phyloP scores from a whole-genome alignment of 805 yeast species.

The Lachancea thermotolerans region DNA sequence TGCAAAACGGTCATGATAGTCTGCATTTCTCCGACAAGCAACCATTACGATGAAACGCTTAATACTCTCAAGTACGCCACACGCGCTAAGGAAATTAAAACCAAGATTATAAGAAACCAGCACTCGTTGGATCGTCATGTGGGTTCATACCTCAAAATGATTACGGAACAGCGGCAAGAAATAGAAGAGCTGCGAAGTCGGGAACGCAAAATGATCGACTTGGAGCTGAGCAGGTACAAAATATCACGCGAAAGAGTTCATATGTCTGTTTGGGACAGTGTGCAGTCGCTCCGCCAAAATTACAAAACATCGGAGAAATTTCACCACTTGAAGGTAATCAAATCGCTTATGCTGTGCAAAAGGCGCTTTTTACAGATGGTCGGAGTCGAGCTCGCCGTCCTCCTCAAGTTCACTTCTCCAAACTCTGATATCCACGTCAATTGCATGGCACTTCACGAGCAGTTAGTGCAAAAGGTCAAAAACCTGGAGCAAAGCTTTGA shows the following conservation, averaged over 20 bases:
- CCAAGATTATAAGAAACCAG: conserved; percentile 66
- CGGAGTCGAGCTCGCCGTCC: conserved; percentile 33
- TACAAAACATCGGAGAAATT: conserved; percentile 37
- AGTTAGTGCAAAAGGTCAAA: conserved; percentile 40
- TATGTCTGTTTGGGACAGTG: conserved; percentile 35
- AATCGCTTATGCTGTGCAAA: conserved; percentile 34
- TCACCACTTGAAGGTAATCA: conserved; percentile 38
- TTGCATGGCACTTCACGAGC: conserved; percentile 22
- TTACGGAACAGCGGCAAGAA: conserved; percentile 70
- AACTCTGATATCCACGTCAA: conserved; percentile 17
- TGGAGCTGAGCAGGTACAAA: conserved; percentile 33
- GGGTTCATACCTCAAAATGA: conserved; percentile 76
- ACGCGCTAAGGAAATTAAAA: conserved; percentile 84
- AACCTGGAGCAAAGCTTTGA: conserved; percentile 47
- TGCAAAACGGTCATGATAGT: conserved; percentile 96
- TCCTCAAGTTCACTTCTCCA: conserved; percentile 18
- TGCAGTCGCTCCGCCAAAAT: conserved; percentile 37
- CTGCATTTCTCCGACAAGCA: conserved; percentile 80
- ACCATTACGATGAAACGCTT: conserved; percentile 87
- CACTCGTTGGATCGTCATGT: conserved; percentile 76
- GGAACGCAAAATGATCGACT: conserved; percentile 39
- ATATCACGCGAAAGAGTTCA: conserved; percentile 35
- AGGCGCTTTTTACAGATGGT: conserved; percentile 38
- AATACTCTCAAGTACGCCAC: conserved; percentile 89
- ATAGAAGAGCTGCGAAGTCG: conserved; percentile 60